Evolutionary conservation across 257 asterid species (phyloP), one percentile per base, ranked within the genome.

Genomic region (Schizonepeta tenuifolia): DNA sequence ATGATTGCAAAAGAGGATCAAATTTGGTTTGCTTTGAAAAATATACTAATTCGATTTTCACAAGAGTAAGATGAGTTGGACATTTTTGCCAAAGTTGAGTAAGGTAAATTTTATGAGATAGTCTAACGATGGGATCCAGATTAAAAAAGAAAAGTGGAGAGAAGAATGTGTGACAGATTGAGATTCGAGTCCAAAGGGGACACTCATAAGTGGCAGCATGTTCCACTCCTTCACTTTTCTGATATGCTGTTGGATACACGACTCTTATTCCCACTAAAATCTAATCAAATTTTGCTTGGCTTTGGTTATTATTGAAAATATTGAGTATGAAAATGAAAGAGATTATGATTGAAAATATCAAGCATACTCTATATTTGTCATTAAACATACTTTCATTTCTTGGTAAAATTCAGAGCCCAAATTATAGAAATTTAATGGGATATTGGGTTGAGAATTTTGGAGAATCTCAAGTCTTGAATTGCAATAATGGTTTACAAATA

Each of bases 191-290:
- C 35, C 15, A 54, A 24, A 57, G 40, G 74, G 64, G 55, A 72
- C 81, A 65, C 6, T 43, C 53, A 46, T 43, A 17, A 71, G 51
- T 65, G 77, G 69, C 46, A 72, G 71, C 81, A 72, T 71, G 78
- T 72, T 67, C 24, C 44, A 58, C n/a, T 60, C 60, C 59, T 38
- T 38, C 40, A 31, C 28, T 33, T 56, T 36, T 60, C 66, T 72
- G 57, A 72, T 24, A 40, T 72, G 71, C 24, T 77, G 78, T 77
- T 75, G 78, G 78, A 36, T 47, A 20, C 12, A 46, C 13, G 44
- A 22, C 35, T 46, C 1, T 14, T 17, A n/a, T 47, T 47, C 54
- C 54, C 46, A 12, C 31, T 4, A 33, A 0, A 50, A 31, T 26
- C 11, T 65, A 18, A 43, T 35, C 2, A 62, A 62, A 0, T 2